A percentile compares a stretch with the other conserved stretches of the same genome.
phyloP scores from a whole-genome alignment of 345 rosid species.

The Cardamine chenopodiifolia region DNA sequence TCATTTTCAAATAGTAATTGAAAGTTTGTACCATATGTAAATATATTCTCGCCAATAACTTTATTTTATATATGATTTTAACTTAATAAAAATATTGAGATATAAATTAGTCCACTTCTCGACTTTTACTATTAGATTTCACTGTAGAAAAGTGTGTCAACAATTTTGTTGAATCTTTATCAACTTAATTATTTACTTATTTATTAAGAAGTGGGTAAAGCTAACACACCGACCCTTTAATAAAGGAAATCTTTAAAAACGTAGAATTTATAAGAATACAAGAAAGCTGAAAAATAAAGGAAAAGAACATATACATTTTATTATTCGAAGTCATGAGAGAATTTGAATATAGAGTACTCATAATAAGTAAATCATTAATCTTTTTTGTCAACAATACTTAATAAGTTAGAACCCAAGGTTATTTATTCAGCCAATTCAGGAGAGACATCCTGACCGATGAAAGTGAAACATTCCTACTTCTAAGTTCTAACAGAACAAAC shows the following conservation, averaged over 20 bases:
- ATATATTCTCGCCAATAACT: no score
- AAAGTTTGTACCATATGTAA: no score
- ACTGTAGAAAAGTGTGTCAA: conserved; percentile 12
- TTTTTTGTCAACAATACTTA: neutral
- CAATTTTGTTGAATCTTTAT: conserved; percentile 32
- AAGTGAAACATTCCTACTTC: neutral
- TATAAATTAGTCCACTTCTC: no score
- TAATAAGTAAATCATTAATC: neutral
- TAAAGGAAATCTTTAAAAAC: neutral
- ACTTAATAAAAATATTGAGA: no score
- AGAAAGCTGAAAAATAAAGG: conserved; percentile 21
- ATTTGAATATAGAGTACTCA: neutral
- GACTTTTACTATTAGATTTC: conserved; percentile 24
- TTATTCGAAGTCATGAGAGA: neutral
- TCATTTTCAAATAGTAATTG: no score
- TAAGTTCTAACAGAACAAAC: neutral
- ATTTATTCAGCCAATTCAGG: neutral
- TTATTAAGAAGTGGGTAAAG: conserved; percentile 39
- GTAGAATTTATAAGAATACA: conserved; percentile 20
- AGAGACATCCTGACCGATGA: neutral
- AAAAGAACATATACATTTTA: neutral
- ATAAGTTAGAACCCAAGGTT: neutral
- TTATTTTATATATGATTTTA: no score
- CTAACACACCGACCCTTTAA: conserved; percentile 37
- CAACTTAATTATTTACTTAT: conserved; percentile 23